Percentiles rank a stretch among this genome's conserved stretches.
Conservation (phyloP, 2,329 filamentous ascomycete genomes). For the Nemania bipapillata region DNA sequence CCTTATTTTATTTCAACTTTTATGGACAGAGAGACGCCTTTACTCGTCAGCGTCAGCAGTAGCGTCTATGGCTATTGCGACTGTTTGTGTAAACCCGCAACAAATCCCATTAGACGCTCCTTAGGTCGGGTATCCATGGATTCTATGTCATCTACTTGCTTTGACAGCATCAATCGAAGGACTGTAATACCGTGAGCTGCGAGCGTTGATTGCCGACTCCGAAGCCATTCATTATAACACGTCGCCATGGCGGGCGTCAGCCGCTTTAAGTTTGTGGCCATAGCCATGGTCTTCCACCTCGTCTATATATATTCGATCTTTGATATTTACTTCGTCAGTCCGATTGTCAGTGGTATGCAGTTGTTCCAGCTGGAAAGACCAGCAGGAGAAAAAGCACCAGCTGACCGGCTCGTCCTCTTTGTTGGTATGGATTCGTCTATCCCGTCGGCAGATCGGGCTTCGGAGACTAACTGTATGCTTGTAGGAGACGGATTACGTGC, state of each 20-base stretch:
- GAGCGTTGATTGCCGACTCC: constrained; percentile 11
- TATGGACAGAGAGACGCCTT: constrained; percentile 9
- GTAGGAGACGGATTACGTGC: constrained; percentile 89
- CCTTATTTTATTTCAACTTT: background rate
- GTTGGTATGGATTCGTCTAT: constrained; percentile 72
- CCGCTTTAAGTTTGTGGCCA: constrained; percentile 84
- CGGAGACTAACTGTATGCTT: constrained; percentile 31
- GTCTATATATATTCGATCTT: constrained; percentile 97
- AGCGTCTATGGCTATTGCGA: constrained; percentile 19
- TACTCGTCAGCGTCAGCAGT: background rate
- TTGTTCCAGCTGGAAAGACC: constrained; percentile 76
- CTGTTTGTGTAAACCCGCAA: background rate
- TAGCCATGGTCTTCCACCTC: constrained; percentile 91
- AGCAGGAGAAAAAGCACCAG: constrained; percentile 73
- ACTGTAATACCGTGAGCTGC: constrained; percentile 1
- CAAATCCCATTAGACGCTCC: constrained; percentile 14
- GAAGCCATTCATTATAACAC: constrained; percentile 28
- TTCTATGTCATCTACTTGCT: background rate
- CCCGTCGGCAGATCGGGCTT: background rate
- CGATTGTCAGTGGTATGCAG: constrained; percentile 94
- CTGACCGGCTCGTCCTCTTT: constrained; percentile 89
- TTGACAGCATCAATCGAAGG: background rate
- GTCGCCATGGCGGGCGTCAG: constrained; percentile 64
- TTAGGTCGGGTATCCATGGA: constrained; percentile 27
- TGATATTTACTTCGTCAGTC: constrained; percentile 98